These are phyloP conservation scores for Saccharomycopsis crataegensis DNA, from an alignment of 1,139 yeast species.

Conservation along the genomic window DNA sequence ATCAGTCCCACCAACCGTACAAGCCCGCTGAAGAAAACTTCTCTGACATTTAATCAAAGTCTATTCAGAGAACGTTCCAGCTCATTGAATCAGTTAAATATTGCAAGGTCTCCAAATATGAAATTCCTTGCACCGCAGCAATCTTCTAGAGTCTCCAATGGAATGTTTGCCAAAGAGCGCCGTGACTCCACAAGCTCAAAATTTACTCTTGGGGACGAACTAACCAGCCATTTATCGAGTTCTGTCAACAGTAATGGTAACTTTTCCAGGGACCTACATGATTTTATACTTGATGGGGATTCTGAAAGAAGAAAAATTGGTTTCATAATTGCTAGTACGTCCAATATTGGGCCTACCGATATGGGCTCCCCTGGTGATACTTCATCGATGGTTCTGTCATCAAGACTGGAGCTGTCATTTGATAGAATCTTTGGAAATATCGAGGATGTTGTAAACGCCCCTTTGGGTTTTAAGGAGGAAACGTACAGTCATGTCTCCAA, in stretches of 20 bases:
- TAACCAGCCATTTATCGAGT: too few species aligned
- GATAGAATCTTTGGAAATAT: constrained; percentile 9
- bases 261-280: neutral
- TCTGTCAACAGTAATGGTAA: neutral
- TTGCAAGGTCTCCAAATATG: neutral
- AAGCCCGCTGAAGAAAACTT: too few species aligned
- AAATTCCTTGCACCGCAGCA: too few species aligned
- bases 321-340: neutral
- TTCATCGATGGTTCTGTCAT: neutral
- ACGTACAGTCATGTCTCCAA: too few species aligned
- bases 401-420: constrained; percentile 2
- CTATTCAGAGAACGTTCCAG: constrained; percentile 8
- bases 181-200: too few species aligned
- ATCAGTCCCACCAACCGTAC: too few species aligned
- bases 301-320: neutral
- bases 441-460: too few species aligned
- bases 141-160: too few species aligned
- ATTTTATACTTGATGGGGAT: neutral
- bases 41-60: too few species aligned
- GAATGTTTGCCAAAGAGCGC: too few species aligned
- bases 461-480: too few species aligned
- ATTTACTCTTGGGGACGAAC: too few species aligned
- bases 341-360: neutral
- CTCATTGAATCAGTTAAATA: neutral
- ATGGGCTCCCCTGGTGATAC: neutral